Base-by-base conservation (phyloP, 805 yeast species). In the Saccharomyces kudriavzevii region DNA sequence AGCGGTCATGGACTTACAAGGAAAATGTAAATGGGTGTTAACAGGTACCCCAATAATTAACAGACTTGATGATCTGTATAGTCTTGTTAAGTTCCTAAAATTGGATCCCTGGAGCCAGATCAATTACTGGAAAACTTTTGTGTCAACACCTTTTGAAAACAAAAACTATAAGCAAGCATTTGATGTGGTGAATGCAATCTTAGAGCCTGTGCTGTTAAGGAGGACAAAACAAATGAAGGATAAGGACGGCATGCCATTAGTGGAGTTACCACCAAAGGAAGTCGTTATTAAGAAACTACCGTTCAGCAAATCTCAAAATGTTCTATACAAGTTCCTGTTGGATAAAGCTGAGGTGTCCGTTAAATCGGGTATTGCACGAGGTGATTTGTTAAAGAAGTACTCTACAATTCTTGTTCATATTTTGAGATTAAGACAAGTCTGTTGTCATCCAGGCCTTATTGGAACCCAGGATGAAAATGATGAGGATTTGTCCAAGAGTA, bases 31-130 rank as follows among this genome's bases (percentile, higher is more conserved):
- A 56, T 91, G 98, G 98, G 75, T 86, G 2, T 73, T 92, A 48
- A 89, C 97, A 0, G 98, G 98, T 6, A 91, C 98, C 0, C 97
- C 98, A 0, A 87, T 91, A 28, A 86, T 90, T 43, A 91, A 91
- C 67, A 73, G 91, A 57, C 73, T 92, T 9, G 97, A 92, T 67
- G 98, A 92, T 67, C 70, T 92, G 48, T 91, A 80, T 64, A 84
- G 96, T 5, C 69, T 90, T 49, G 80, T 90, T 17, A 81, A 82
- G 59, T 92, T 85, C 62, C 70, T 92, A 49, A 76, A 82, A 46
- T 70, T 91, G n/a, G 89, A 87, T 60, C 98, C 98, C 0, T 92
- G 97, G 97, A 76, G 84, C 43, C 85, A 86, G 60, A 83, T 87
- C 53, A 77, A 88, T 0, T 84, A 86, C 57, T 92, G 98, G 98